A percentile compares a stretch with the other conserved stretches of the same genome.
phyloP scores from a whole-genome alignment of 1,139 yeast genomes.

The Debaryomyces nepalensis region DNA sequence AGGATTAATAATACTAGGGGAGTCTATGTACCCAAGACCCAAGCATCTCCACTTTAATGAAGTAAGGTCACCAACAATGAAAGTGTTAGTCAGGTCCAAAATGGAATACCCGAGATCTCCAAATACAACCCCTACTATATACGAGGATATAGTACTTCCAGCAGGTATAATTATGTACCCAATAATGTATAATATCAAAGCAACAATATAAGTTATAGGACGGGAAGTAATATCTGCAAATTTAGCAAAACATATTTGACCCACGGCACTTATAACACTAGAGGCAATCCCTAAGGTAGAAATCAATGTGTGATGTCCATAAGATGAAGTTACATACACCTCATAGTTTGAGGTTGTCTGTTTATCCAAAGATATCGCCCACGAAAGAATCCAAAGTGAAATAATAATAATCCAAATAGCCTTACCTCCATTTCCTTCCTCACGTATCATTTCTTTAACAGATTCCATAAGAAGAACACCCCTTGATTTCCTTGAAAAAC shows the following conservation, averaged over 20 bases:
- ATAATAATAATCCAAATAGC: slow-evolving; percentile 14
- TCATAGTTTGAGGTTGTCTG: slow-evolving; percentile 38
- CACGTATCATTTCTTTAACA: slow-evolving; percentile 14
- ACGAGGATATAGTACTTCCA: slow-evolving; percentile 29
- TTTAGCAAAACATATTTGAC: slow-evolving; percentile 34
- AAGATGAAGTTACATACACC: slow-evolving; percentile 20
- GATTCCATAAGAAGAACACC: slow-evolving; percentile 18
- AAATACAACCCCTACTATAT: slow-evolving; percentile 26
- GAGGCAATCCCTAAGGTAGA: slow-evolving; percentile 35
- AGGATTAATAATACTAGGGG: slow-evolving; percentile 34
- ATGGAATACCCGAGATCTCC: background rate
- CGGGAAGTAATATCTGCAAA: slow-evolving; percentile 36
- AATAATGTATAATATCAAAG: slow-evolving; percentile 23
- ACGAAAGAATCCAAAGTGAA: slow-evolving; percentile 37
- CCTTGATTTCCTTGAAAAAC: slow-evolving; percentile 13
- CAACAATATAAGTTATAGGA: slow-evolving; percentile 28
- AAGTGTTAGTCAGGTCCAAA: background rate
- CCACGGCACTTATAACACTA: slow-evolving; percentile 30
- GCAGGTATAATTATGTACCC: slow-evolving; percentile 31
- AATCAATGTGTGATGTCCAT: slow-evolving; percentile 33
- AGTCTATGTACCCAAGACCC: slow-evolving; percentile 25
- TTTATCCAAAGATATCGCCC: slow-evolving; percentile 40
- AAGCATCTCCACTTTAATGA: slow-evolving; percentile 39
- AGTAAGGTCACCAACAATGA: slow-evolving; percentile 36
- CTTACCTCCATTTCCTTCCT: slow-evolving; percentile 26